phyloP scores from a whole-genome alignment of 2,329 filamentous ascomycete species.

The Talaromyces islandicus region DNA sequence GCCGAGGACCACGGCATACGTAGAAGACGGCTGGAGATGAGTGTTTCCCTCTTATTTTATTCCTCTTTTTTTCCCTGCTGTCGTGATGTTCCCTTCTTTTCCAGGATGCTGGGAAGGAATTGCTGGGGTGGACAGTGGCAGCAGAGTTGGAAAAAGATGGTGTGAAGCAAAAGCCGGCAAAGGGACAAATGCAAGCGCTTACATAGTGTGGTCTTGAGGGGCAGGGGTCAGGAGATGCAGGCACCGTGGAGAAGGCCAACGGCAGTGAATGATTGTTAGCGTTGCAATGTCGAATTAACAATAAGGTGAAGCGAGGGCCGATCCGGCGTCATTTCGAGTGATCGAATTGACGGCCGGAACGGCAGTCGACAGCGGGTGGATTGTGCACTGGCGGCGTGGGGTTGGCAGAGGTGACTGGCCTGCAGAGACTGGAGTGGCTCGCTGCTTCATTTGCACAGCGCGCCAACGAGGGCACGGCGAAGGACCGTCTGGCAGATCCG shows the following conservation, averaged over 20 bases:
- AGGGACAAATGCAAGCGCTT: conserved; percentile 8
- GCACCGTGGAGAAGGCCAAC: conserved; percentile 9
- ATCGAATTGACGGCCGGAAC: conserved; percentile 5
- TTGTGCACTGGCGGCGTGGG: conserved; percentile 1
- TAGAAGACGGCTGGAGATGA: not conserved
- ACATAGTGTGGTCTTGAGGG: conserved; percentile 12
- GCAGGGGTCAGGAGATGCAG: conserved; percentile 11
- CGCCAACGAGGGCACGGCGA: conserved; percentile 10
- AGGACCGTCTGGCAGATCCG: conserved; percentile 5
- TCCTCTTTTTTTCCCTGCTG: not conserved
- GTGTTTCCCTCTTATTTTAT: conserved; percentile 3
- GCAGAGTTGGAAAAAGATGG: not conserved
- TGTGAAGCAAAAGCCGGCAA: not conserved
- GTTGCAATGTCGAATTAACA: conserved; percentile 10
- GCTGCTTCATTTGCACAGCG: conserved; percentile 8
- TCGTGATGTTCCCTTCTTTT: not conserved
- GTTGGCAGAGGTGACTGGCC: conserved; percentile 10
- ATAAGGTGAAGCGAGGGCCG: conserved; percentile 21
- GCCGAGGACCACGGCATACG: conserved; percentile 9
- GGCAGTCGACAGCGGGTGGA: not conserved
- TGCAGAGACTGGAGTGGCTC: conserved; percentile 4
- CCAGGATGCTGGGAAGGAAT: not conserved
- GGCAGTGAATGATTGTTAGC: conserved; percentile 8
- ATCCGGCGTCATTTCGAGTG: conserved; percentile 15
- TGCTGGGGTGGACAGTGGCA: not conserved